Conservation (phyloP, 192 early-diverging fungal species). For the Backusella circina region DNA sequence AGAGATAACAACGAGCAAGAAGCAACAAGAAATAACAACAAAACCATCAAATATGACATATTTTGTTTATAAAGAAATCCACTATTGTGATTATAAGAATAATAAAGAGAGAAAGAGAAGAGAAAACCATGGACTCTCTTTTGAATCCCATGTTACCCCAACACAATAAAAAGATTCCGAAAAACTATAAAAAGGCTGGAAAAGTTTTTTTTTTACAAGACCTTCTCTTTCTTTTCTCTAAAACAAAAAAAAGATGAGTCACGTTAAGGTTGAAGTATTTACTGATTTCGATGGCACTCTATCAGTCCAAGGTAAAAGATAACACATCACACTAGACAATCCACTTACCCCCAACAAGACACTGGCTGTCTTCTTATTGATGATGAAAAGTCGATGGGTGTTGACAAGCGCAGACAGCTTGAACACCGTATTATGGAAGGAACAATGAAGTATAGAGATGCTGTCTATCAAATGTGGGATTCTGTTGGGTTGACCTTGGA, state of each 20-base stretch:
- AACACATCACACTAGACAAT: background rate
- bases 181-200: background rate
- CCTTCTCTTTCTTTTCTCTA: background rate
- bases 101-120: background rate
- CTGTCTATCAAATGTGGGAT: slow-evolving; percentile 34
- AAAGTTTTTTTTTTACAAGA: background rate
- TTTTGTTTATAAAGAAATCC: background rate
- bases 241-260: background rate
- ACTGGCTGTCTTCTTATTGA: slow-evolving; percentile 52
- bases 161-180: background rate
- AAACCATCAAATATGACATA: background rate
- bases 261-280: slow-evolving; percentile 45
- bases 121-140: background rate
- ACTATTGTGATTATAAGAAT: no score
- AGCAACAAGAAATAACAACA: background rate
- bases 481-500: slow-evolving; percentile 31
- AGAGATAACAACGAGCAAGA: background rate
- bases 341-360: no score
- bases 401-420: slow-evolving; percentile 31
- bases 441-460: slow-evolving; percentile 40
- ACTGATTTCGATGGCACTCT: slow-evolving; percentile 57
- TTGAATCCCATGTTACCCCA: background rate
- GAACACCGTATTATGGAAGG: slow-evolving; percentile 40
- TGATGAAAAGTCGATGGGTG: slow-evolving; percentile 37
- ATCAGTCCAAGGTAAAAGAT: slow-evolving; percentile 31